Evolutionary conservation across 495 filamentous ascomycete species (phyloP), one percentile per base, ranked within the genome.

Genomic region (Podospora conica): DNA sequence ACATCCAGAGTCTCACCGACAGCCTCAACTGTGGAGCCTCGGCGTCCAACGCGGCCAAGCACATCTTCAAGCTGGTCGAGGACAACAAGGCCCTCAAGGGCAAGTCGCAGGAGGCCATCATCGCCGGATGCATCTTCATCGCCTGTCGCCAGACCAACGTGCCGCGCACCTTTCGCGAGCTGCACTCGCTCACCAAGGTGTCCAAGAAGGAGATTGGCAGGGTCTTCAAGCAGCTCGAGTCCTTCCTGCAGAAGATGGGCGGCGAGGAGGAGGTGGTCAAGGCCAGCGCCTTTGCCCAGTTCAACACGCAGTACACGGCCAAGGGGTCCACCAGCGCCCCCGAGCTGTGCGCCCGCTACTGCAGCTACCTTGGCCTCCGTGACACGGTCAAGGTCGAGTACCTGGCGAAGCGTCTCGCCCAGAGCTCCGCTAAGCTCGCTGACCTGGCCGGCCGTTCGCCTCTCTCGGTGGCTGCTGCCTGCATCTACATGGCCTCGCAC

Each of bases 151-250:
- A 96, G 77, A 89, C 88, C 72, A 85, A 87, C 68, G 90, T 92
- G 21, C 89, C 90, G 2, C 88, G 96, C 60, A 96, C 92, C 1
- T 98, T 98, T 81, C 88, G 88, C 24, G 96, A 98, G 76, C 91
- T 98, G 69, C 94, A 89, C 75, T 85, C 89, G 55, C 79, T 97
- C 76, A 98, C 95, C 54, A 95, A 94, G 71, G 94, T 98, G 12
- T 87, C 90, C 25, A 96, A 97, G 79, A 97, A 97, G 79, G 96
- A 98, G 74, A 97, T 98, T 69, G 96, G 96, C 22, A 83, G 94
- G 56, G 92, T 94, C 33, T 98, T 98, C 83, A 98, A 98, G 80
- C 81, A 84, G 64, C 78, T 97, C 33, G 92, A 97, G 81, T 88
- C 90, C 75, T 96, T 96, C 80, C 87, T 97, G 72, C 80, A 83